Evolutionary conservation across 2,329 filamentous ascomycete species (phyloP), one percentile per base, ranked within the genome.

Genomic region (Aspergillus clavatus): DNA sequence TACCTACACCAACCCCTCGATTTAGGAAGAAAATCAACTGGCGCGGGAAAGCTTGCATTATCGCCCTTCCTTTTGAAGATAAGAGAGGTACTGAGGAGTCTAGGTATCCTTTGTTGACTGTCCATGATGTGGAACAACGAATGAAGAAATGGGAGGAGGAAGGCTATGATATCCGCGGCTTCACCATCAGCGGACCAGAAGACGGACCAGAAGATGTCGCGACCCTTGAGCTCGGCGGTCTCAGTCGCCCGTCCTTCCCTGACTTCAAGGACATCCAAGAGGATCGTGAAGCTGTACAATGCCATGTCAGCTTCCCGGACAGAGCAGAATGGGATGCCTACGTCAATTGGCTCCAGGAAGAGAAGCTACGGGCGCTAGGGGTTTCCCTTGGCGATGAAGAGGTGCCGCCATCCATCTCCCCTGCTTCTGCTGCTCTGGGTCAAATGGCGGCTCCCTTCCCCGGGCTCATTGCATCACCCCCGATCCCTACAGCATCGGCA

Each of bases 291-390:
- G 45, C 57, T 12, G 58, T 60, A 26, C 55, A 57, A 7, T 68
- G 59, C 46, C 54, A 55, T 8, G 63, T 75, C 45, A 66, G 61
- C 14, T 69, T 75, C 47, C 72, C 72, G 4, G 60, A 75, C 48
- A 67, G 68, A 56, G 71, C 62, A 31, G 77, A 80, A 57, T 87
- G 84, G 84, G 85, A 88, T 59, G 75, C 82, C 21, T 95, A 97
- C 66, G 86, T 90, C 47, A 80, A 86, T 43, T 84, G 86, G 54
- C 73, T 97, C 27, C 83, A 87, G 55, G 93, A 98, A 71, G 89
- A 91, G 49, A 98, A 96, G 70, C 76, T 98, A 42, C 83, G 89
- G 50, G 90, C 91, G 40, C 77, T 98, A 44, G 93, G 93, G 53
- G 93, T 97, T 10, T 89, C 82, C 14, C 77, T 87, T 49, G 87